Base-by-base conservation (phyloP, 495 filamentous ascomycete genomes). In the Staphylotrichum longicolle region DNA sequence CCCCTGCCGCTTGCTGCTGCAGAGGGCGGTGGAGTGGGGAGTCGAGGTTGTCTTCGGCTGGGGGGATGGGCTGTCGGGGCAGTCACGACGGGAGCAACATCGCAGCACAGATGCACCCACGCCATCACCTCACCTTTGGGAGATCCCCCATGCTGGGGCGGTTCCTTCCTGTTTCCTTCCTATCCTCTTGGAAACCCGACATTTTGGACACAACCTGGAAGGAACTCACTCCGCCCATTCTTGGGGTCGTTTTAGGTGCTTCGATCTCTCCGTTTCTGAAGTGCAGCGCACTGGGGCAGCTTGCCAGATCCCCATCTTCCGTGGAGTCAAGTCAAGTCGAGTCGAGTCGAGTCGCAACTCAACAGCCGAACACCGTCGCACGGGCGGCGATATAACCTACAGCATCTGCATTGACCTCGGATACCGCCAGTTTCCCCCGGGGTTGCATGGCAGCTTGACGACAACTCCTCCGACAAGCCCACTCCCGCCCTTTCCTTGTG, bases 1-100 rank as follows among this genome's bases (percentile, higher is more conserved):
- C 55, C 61, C 67, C 61, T 64, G 59, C 57, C 57, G 20, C 20
- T 27, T 27, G 20, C 20, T 27, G 20, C 30, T 40, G 40, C 40
- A 42, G 46, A 5, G 50, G 37, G 44, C n/a, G 42, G 42, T 47
- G 44, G 55, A 39, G 55, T 30, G n/a, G 0, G 20, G 20, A 27
- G 20, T 1, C 20, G 20, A 27, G 20, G 20, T 34, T 55, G 33
- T 39, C 50, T 55, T 40, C 30, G 14, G 51, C 14, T 15, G 5
- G 51, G 35, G 50, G 50, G 10, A 10, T 14, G 11, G 40, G 49
- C 34, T 20, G 51, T 37, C 40, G 34, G 33, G 8, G 27, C 15
- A 39, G 34, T 37, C n/a, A 35, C 1, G 41, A 44, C 35, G 35
- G 34, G 30, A 39, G 52, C 52, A 54, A 35, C 52, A 54, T 20